Percentiles rank a stretch among this genome's conserved stretches.
phyloP scores from a whole-genome alignment of 1,139 yeast species.

The Kodamaea sp. region DNA sequence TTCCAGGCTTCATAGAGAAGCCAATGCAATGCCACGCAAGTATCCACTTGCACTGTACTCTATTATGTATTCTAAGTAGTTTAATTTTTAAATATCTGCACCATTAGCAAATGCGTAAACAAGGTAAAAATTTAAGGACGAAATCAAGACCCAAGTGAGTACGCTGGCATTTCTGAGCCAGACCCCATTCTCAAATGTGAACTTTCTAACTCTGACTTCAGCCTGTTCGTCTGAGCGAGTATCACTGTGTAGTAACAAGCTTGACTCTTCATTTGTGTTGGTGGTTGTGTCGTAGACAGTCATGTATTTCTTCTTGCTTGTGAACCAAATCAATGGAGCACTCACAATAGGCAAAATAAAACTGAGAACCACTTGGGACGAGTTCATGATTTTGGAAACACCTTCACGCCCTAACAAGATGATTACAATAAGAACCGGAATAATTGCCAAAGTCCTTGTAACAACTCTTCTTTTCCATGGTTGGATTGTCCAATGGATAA shows the following conservation, averaged over 20 bases:
- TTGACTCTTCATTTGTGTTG: constrained; percentile 10
- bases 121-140: constrained; percentile 72
- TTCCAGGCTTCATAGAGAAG: too few relatives aligned
- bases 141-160: constrained; percentile 69
- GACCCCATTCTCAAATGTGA: constrained; percentile 63
- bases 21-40: neutral
- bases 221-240: constrained; percentile 2
- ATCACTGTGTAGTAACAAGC: constrained; percentile 10
- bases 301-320: constrained; percentile 63
- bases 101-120: constrained; percentile 69
- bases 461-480: constrained; percentile 79
- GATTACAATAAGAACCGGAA: constrained; percentile 71
- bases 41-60: constrained; percentile 6
- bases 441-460: constrained; percentile 68
- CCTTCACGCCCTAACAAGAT: constrained; percentile 66
- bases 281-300: constrained; percentile 40
- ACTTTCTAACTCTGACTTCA: constrained; percentile 15
- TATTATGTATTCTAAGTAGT: constrained; percentile 10
- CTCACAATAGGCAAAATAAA: constrained; percentile 71
- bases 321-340: constrained; percentile 77
- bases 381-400: constrained; percentile 62
- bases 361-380: constrained; percentile 75
- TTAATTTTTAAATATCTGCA: constrained; percentile 51
- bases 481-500: constrained; percentile 67
- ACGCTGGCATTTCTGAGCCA: constrained; percentile 56